Percentiles rank a stretch among this genome's conserved stretches.
Evolutionary conservation across 2,329 filamentous ascomycete species (phyloP).

Genomic region (Apiospora koreana): DNA sequence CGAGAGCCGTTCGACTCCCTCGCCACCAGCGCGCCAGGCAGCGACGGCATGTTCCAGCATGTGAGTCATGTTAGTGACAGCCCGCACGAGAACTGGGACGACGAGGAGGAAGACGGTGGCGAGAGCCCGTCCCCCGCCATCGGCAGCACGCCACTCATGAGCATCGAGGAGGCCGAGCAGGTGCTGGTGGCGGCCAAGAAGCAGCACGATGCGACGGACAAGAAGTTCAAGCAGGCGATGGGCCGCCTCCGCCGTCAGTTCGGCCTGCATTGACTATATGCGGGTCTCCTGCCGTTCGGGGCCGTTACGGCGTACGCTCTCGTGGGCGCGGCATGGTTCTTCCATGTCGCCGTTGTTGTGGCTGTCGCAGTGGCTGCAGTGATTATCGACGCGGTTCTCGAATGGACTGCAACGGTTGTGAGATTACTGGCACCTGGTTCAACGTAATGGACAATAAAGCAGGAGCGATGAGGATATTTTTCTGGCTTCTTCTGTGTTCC

Average conservation of each 20-base stretch:
- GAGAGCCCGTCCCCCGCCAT: conserved; percentile 34
- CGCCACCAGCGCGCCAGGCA: conserved; percentile 19
- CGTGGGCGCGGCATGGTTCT: not conserved
- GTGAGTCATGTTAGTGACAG: conserved; percentile 18
- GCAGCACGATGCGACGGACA: conserved; percentile 34
- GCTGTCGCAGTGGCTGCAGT: conserved; percentile 3
- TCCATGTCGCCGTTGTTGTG: conserved; percentile 5
- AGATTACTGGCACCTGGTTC: not conserved
- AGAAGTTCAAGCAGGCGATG: conserved; percentile 34
- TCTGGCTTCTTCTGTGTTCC: not conserved
- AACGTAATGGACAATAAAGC: not conserved
- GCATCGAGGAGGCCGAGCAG: conserved; percentile 63
- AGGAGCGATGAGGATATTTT: not conserved
- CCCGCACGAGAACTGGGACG: conserved; percentile 33
- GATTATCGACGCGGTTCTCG: conserved; percentile 2
- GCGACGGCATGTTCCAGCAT: conserved; percentile 12
- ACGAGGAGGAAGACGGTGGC: conserved; percentile 21
- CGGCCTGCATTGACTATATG: conserved; percentile 18
- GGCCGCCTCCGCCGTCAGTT: conserved; percentile 29
- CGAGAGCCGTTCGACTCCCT: conserved; percentile 3
- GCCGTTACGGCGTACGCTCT: not conserved
- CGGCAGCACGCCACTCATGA: conserved; percentile 57
- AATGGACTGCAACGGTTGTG: not conserved
- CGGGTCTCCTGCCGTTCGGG: not conserved
- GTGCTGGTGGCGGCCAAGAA: conserved; percentile 42